A percentile compares a stretch with the other conserved stretches of the same genome.
Conservation (phyloP, 2,329 filamentous ascomycete species). For the Immersiporthe knoxdaviesiana region DNA sequence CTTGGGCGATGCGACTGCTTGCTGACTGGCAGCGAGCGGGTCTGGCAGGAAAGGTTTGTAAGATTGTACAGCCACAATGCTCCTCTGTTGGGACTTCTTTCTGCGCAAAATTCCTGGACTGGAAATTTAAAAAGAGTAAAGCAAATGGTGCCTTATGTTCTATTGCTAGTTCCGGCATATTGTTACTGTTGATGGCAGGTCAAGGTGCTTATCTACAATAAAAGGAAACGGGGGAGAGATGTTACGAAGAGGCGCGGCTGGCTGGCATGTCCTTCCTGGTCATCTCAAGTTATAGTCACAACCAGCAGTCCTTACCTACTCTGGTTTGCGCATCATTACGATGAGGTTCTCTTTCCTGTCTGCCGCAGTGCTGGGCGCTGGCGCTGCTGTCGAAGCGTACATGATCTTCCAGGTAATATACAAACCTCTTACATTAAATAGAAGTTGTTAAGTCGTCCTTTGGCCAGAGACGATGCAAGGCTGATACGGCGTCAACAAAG, state of each 20-base stretch:
- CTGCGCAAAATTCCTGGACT: neutral
- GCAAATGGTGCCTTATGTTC: neutral
- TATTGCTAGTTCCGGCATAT: neutral
- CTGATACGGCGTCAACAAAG: conserved; percentile 37
- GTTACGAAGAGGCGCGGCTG: neutral
- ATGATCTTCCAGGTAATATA: conserved; percentile 47
- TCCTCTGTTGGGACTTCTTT: neutral
- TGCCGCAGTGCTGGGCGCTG: conserved; percentile 40
- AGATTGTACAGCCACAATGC: neutral
- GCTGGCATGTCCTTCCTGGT: neutral
- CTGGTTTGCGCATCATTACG: neutral
- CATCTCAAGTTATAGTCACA: neutral
- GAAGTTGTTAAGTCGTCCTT: neutral
- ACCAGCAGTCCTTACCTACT: neutral
- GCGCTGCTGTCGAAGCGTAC: conserved; percentile 45
- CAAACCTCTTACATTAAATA: neutral
- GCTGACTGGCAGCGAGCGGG: neutral
- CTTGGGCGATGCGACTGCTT: neutral
- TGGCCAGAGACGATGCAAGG: neutral
- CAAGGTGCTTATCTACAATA: neutral
- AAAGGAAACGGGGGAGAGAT: neutral
- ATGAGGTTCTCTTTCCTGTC: conserved; percentile 45
- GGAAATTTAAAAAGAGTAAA: neutral
- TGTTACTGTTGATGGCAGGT: neutral
- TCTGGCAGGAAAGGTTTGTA: neutral